Evolutionary conservation across 345 rosid species (phyloP).

Genomic region (Angophora floribunda): DNA sequence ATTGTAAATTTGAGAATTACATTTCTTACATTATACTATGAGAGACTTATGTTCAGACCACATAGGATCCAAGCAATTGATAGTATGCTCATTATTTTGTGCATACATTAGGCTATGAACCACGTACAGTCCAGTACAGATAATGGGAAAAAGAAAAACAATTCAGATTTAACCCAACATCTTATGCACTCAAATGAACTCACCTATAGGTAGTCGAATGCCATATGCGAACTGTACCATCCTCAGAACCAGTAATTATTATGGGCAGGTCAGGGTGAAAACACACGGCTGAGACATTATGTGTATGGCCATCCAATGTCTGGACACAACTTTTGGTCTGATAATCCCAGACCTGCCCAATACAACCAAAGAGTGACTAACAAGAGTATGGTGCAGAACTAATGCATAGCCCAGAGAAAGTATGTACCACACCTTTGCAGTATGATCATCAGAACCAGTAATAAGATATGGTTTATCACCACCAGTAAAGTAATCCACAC

Average conservation of each 20-base stretch:
- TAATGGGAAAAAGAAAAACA: background rate
- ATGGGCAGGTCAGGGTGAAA: constrained; percentile 48
- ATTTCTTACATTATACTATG: background rate
- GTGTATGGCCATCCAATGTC: constrained; percentile 38
- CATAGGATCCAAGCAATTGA: background rate
- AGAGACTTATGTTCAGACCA: background rate
- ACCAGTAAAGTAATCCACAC: constrained; percentile 68
- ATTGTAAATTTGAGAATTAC: background rate
- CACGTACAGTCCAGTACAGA: background rate
- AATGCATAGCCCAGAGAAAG: background rate
- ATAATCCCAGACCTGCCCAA: constrained; percentile 42
- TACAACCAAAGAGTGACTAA: background rate
- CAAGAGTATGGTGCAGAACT: background rate
- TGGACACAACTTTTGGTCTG: constrained; percentile 41
- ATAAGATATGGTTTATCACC: constrained; percentile 70
- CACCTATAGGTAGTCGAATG: constrained; percentile 34
- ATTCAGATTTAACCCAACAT: background rate
- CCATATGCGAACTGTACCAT: constrained; percentile 46
- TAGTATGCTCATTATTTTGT: background rate
- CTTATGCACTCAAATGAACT: background rate
- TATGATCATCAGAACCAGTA: constrained; percentile 88
- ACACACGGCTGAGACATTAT: constrained; percentile 46
- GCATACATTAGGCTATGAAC: background rate
- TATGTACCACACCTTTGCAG: constrained; percentile 62
- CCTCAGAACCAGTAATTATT: constrained; percentile 47